Percentiles rank a stretch among this genome's conserved stretches.
phyloP scores from a whole-genome alignment of 83 land plant species.

The Larix sibirica region DNA sequence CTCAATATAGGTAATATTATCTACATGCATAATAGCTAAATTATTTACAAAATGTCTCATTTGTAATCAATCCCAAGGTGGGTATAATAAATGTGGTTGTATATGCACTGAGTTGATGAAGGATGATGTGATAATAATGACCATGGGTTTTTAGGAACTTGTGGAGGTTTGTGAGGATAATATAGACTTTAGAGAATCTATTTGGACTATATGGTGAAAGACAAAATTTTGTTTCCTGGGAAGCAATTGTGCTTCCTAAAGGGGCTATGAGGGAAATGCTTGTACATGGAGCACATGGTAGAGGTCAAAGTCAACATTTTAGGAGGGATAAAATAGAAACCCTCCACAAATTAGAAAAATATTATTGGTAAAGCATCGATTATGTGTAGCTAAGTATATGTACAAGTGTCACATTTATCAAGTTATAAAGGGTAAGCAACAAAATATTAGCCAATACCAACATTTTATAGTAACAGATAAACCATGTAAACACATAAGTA shows the following conservation, averaged over 20 bases:
- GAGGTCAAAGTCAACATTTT: background rate
- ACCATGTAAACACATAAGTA: background rate
- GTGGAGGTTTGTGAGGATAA: slow-evolving; percentile 11
- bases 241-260: background rate
- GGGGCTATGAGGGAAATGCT: background rate
- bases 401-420: background rate
- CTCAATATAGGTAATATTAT: background rate
- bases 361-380: background rate
- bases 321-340: background rate
- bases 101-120: slow-evolving; percentile 12
- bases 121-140: background rate
- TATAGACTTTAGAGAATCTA: background rate
- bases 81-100: slow-evolving; percentile 3
- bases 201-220: background rate
- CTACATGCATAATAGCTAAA: background rate
- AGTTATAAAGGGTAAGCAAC: background rate
- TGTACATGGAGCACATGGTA: background rate
- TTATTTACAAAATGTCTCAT: background rate
- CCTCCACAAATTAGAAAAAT: background rate
- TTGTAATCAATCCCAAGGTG: background rate
- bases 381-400: background rate
- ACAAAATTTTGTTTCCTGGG: background rate
- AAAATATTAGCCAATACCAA: background rate
- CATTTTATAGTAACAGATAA: background rate
- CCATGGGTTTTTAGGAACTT: background rate